Evolutionary conservation across 345 rosid species (phyloP).

Genomic region (Populus ilicifolia): DNA sequence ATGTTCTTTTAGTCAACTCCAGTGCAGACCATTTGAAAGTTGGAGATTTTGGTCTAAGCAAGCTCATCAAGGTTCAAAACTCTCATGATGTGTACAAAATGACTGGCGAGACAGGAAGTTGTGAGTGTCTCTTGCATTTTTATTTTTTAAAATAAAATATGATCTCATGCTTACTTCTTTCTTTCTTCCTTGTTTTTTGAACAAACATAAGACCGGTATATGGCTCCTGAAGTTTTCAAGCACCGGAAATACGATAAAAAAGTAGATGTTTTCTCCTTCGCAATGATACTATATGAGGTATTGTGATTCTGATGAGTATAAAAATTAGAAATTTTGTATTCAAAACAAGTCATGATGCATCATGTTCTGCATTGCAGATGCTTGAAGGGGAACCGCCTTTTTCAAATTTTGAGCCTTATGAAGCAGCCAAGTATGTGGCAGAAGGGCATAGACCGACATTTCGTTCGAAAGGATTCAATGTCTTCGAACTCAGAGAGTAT

Average conservation of each 20-base stretch:
- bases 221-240: slow-evolving; percentile 99
- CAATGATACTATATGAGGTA: slow-evolving; percentile 96
- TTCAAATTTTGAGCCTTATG: slow-evolving; percentile 78
- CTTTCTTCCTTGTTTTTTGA: slow-evolving; percentile 17
- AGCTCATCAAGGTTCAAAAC: slow-evolving; percentile 93
- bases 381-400: slow-evolving; percentile 95
- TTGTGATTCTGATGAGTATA: background rate
- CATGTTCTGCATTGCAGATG: slow-evolving; percentile 55
- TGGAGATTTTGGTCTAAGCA: slow-evolving; percentile 98
- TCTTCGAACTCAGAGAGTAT: slow-evolving; percentile 78
- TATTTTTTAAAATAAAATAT: background rate
- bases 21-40: slow-evolving; percentile 95
- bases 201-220: slow-evolving; percentile 72
- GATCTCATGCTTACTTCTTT: slow-evolving; percentile 16
- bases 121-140: slow-evolving; percentile 48
- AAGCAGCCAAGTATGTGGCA: slow-evolving; percentile 89
- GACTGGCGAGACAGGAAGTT: slow-evolving; percentile 99
- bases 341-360: slow-evolving; percentile 15
- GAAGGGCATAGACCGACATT: slow-evolving; percentile 85
- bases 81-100: slow-evolving; percentile 96
- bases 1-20: slow-evolving; percentile 92
- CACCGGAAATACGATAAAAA: slow-evolving; percentile 95
- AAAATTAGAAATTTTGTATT: slow-evolving; percentile 10
- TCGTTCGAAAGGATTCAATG: slow-evolving; percentile 64
- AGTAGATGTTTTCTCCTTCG: slow-evolving; percentile 98